Base-by-base conservation (phyloP, 768 basidiomycete species). In the Hydnomerulius pinastri region DNA sequence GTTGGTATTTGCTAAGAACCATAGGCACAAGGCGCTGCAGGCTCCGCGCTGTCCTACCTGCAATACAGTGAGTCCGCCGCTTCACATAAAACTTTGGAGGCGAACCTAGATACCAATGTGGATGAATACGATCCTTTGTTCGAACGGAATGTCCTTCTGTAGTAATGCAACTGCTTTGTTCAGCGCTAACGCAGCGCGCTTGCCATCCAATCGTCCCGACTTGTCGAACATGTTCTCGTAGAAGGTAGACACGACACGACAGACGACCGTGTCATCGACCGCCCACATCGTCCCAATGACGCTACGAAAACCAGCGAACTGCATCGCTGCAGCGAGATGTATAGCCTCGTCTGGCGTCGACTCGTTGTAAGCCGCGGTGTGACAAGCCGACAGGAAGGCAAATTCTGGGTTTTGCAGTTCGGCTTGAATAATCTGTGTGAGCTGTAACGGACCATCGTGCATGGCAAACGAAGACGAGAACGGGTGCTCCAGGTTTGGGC, bases 261-360 rank as follows among this genome's bases (percentile, higher is more conserved):
- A 35, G 7, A 41, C 25, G 20, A 48, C 37, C 12, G 15, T 42
- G 23, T 55, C 51, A n/a, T 54, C 54, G 38, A 54, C 54, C 8
- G 46, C 51, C 46, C 46, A 55, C 54, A 55, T 54, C 28, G 46
- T 54, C 12, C 46, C 57, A 18, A 57, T 50, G 1, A 57, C 56
- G 0, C 53, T 55, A 2, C 48, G 44, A 27, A 50, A 57, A 29
- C 37, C 29, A 2, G 61, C 53, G 17, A 59, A 53, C 18, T 64
- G 53, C 57, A 67, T 53, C 13, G 56, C 59, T 9, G 57, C 57
- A 17, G 61, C 58, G 6, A 67, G 58, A 43, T 67, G 66, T 15
- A 63, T 52, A 17, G 40, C 54, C 43, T 53, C 61, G 32, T 54
- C 60, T 2, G 63, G 53, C 3, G 40, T 50, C 17, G 38, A 40